Percentiles rank a stretch among this genome's conserved stretches.
Evolutionary conservation across 1,284 basidiomycete genomes (phyloP).

Genomic region (Schizophyllum commune): DNA sequence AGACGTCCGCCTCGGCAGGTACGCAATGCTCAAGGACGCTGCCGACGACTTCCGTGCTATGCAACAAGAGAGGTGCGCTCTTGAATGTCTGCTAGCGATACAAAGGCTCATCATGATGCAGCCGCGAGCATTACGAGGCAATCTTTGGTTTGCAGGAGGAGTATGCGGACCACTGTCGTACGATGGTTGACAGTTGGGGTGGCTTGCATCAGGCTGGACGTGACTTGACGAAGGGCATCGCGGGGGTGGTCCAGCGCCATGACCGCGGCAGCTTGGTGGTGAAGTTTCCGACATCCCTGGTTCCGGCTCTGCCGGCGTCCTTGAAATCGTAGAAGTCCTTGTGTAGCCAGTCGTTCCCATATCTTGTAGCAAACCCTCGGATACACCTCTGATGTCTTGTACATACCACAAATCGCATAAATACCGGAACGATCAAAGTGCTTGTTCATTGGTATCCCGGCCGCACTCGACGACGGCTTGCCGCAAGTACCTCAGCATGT

Average conservation of each 20-base stretch:
- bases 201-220: constrained; percentile 20
- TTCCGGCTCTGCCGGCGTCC: constrained; percentile 4
- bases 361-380: no score
- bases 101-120: constrained; percentile 15
- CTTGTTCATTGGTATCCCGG: no score
- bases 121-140: constrained; percentile 29
- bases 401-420: no score
- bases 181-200: constrained; percentile 20
- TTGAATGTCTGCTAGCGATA: constrained; percentile 4
- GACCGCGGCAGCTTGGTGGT: constrained; percentile 27
- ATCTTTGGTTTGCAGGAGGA: constrained; percentile 31
- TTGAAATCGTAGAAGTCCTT: no score
- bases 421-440: no score
- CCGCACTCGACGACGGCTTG: no score
- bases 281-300: constrained; percentile 26
- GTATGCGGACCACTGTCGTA: constrained; percentile 24
- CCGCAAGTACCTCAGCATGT: background rate
- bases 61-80: constrained; percentile 28
- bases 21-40: constrained; percentile 33
- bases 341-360: no score
- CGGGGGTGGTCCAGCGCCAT: constrained; percentile 23
- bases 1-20: constrained; percentile 32
- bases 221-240: constrained; percentile 19
- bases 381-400: background rate
- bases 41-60: constrained; percentile 31